Evolutionary conservation across 148 eudicot species (phyloP).

Genomic region (Amaranthus cruentus): DNA sequence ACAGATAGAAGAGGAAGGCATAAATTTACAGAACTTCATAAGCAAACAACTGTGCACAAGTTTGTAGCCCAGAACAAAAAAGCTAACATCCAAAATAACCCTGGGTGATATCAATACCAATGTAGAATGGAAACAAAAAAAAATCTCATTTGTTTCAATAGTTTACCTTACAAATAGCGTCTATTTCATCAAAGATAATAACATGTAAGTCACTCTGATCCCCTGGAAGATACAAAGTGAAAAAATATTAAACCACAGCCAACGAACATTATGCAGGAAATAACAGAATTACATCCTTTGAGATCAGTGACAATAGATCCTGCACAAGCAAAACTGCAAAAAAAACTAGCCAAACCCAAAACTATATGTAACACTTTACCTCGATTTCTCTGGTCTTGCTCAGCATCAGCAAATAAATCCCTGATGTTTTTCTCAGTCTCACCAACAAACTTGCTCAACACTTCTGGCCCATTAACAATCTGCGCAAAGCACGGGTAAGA

Average conservation of each 20-base stretch:
- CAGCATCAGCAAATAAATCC: slow-evolving; percentile 99
- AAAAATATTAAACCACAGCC: background rate
- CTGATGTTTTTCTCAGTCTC: slow-evolving; percentile 99
- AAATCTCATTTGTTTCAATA: slow-evolving; percentile 4
- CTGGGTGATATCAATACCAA: background rate
- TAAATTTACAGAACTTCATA: background rate
- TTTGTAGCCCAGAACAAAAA: background rate
- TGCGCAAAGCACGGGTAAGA: slow-evolving; percentile 17
- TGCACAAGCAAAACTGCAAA: slow-evolving; percentile 1
- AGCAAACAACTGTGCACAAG: background rate
- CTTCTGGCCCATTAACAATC: slow-evolving; percentile 99
- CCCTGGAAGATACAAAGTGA: slow-evolving; percentile 45
- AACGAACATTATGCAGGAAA: background rate
- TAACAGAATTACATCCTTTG: background rate
- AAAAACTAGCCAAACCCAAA: background rate
- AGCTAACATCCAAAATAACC: background rate
- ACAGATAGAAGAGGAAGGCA: background rate
- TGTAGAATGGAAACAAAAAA: slow-evolving; percentile 8
- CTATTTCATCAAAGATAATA: slow-evolving; percentile 98
- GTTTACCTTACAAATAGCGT: slow-evolving; percentile 95
- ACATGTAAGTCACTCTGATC: slow-evolving; percentile 98
- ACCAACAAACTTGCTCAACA: slow-evolving; percentile 97
- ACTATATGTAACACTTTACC: slow-evolving; percentile 32
- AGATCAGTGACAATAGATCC: background rate
- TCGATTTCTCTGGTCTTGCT: slow-evolving; percentile 80